Conservation (phyloP, 139 green algal genomes). For the Astrephomene gubernaculifera region DNA sequence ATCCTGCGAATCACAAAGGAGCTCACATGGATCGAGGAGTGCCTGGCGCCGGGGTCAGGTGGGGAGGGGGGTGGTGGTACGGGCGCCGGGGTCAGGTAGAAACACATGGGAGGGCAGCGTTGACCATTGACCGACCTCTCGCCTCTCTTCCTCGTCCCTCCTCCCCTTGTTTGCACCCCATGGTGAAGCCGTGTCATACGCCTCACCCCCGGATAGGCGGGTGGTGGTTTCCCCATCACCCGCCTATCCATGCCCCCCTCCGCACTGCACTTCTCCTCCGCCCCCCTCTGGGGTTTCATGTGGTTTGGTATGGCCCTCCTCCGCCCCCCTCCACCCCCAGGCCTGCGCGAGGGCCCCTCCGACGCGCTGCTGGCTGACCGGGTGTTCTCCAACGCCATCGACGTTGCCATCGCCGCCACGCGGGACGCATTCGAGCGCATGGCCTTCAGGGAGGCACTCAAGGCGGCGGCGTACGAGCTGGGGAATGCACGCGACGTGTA, state of each 20-base stretch:
- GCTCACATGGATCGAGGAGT: slow-evolving; percentile 93
- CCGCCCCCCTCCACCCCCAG: slow-evolving; percentile 4
- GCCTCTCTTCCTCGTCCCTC: no score
- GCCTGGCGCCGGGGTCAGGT: slow-evolving; percentile 64
- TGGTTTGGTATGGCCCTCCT: no score
- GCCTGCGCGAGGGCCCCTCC: slow-evolving; percentile 68
- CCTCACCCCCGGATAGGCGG: no score
- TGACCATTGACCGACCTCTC: no score
- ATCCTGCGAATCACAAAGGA: slow-evolving; percentile 96
- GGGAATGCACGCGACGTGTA: slow-evolving; percentile 92
- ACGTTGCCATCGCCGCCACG: slow-evolving; percentile 73
- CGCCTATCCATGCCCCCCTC: neutral
- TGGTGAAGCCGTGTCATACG: no score
- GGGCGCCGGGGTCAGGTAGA: neutral
- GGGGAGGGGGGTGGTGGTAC: neutral
- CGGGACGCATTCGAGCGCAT: slow-evolving; percentile 85
- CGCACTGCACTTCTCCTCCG: neutral
- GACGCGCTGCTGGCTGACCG: slow-evolving; percentile 83
- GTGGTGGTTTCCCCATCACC: no score
- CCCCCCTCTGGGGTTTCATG: no score
- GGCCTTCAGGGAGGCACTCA: slow-evolving; percentile 96
- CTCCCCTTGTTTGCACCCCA: no score
- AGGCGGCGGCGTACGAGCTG: slow-evolving; percentile 91
- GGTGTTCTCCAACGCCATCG: slow-evolving; percentile 96
- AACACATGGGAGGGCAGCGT: no score